Conservation (phyloP, 2,329 filamentous ascomycete genomes). For the Xylariaceae sp. region DNA sequence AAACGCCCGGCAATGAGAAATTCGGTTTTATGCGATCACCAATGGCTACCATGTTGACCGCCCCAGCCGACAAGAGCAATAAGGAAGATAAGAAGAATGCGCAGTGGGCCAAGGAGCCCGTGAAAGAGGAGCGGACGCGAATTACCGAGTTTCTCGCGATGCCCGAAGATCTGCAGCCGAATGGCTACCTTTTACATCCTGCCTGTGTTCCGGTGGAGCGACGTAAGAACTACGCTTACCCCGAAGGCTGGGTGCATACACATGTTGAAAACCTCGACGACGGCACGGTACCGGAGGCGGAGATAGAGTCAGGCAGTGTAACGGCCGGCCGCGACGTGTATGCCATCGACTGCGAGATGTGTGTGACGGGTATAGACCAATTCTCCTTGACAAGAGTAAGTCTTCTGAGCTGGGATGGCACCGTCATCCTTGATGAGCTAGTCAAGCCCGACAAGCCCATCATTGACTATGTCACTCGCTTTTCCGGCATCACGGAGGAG, state of each 20-base stretch:
- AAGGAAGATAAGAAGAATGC: slow-evolving; percentile 61
- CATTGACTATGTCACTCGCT: slow-evolving; percentile 84
- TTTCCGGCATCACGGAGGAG: slow-evolving; percentile 84
- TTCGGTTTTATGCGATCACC: slow-evolving; percentile 80
- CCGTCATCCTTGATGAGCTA: slow-evolving; percentile 77
- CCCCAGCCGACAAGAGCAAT: slow-evolving; percentile 62
- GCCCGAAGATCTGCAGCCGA: slow-evolving; percentile 69
- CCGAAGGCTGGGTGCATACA: slow-evolving; percentile 80
- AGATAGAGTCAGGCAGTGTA: slow-evolving; percentile 75
- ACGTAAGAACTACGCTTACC: slow-evolving; percentile 46
- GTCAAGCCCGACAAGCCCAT: slow-evolving; percentile 89
- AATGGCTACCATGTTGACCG: slow-evolving; percentile 74
- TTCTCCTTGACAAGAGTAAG: slow-evolving; percentile 87
- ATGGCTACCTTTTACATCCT: slow-evolving; percentile 81
- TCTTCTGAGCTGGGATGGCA: slow-evolving; percentile 78
- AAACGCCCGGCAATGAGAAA: slow-evolving; percentile 79
- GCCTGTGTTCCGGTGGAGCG: slow-evolving; percentile 62
- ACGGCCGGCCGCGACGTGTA: slow-evolving; percentile 75
- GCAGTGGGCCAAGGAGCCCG: slow-evolving; percentile 57
- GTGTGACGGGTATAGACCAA: slow-evolving; percentile 72
- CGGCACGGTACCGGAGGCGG: slow-evolving; percentile 59
- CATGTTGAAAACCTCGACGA: slow-evolving; percentile 61
- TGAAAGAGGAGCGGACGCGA: slow-evolving; percentile 70
- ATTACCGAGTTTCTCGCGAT: slow-evolving; percentile 74
- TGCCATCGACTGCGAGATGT: slow-evolving; percentile 96